Evolutionary conservation across 139 green algal species (phyloP), one percentile per base, ranked within the genome.

Genomic region (Desmodesmus armatus): DNA sequence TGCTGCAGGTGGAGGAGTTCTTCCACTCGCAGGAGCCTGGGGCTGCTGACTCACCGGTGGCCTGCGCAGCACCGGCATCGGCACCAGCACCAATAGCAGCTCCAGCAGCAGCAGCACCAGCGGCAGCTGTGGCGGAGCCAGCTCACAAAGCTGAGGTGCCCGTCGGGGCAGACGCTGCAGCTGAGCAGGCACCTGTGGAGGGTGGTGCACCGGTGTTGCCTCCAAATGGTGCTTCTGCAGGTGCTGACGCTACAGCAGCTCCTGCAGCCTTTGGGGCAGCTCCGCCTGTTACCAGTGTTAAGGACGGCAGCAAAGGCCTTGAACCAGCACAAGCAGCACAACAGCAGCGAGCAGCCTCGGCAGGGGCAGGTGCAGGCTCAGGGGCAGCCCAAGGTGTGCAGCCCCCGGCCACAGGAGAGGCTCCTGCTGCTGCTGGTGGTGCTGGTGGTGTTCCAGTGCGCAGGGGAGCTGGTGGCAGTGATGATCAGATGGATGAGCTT

Each of bases 401-500:
- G 66, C 33, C 66, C 29, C n/a, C n/a, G n/a, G 66, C 21, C 31
- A 6, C 69, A 35, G 39, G 21, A 21, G 37, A 69, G 25, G 15
- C 60, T 35, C 60, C 43, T 79, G 43, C 33, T 49, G 74, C 17
- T 35, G 31, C 31, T 70, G 33, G n/a, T 69, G 27, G 37, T 62
- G 23, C 37, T 63, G 9, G 37, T 51, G 11, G 47, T 82, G 33
- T 31, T 69, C 49, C 74, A n/a, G n/a, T 69, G 29, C 74, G 49
- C 23, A 62, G 37, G 39, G 44, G 39, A 21, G 29, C 74, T 37
- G 51, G 49, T 70, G 74, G 49, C 15, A 29, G 49, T 70, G 74
- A 39, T 72, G 76, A 82, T 66, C 37, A 71, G 37, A 82, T 82
- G 76, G 76, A 82, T 7, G 76, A 82, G 55, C 55, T 82, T 2